Conservation (phyloP, 352 stramenopile genomes). For the Paralagenidium karlingii region DNA sequence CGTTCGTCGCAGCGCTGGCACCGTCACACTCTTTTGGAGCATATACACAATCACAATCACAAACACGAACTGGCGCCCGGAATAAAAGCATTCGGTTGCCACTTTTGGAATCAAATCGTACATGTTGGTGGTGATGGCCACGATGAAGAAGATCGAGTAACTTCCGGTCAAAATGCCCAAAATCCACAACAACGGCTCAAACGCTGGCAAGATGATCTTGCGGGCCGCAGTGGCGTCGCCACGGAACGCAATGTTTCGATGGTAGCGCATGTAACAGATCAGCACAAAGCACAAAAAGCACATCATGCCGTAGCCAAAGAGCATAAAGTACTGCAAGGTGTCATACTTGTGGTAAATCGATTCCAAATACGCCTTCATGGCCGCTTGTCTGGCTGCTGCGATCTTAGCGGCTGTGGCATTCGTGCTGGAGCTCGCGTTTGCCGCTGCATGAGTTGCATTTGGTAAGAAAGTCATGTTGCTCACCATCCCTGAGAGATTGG, state of each 20-base stretch:
- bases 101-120: conserved; percentile 7
- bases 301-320: conserved; percentile 25
- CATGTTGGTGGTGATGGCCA: conserved; percentile 5
- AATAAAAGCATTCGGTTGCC: conserved; percentile 28
- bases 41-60: conserved; percentile 56
- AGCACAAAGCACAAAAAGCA: conserved; percentile 28
- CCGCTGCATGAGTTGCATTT: no score
- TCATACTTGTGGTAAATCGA: conserved; percentile 4
- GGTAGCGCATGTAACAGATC: conserved; percentile 33
- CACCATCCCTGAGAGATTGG: no score
- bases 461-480: no score
- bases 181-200: conserved; percentile 52
- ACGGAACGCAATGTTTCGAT: conserved; percentile 29
- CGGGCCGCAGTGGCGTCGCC: conserved; percentile 35
- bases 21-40: conserved; percentile 39
- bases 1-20: conserved; percentile 23
- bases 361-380: not conserved
- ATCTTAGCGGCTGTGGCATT: no score
- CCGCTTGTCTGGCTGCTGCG: no score
- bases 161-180: conserved; percentile 10
- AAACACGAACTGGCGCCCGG: conserved; percentile 43
- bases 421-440: no score
- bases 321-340: conserved; percentile 19
- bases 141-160: conserved; percentile 12
- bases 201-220: conserved; percentile 54